Evolutionary conservation across 78 protist species (phyloP).

Genomic region (Dictyostelium capitatum): DNA sequence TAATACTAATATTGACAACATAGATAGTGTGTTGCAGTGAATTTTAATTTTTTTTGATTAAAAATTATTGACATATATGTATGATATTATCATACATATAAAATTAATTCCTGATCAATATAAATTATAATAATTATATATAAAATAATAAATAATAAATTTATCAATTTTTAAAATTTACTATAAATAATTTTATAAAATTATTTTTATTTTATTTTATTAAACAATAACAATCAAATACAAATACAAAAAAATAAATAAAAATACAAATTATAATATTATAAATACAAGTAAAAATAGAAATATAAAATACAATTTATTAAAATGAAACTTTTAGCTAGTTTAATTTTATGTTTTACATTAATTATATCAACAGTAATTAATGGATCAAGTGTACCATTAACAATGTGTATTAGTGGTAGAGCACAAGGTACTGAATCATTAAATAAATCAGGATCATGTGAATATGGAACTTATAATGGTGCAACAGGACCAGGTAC

Average conservation of each 20-base stretch:
- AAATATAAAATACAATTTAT: not conserved
- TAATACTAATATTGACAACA: not conserved
- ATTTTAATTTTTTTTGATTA: not conserved
- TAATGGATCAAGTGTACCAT: not conserved
- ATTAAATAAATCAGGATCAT: constrained; percentile 46
- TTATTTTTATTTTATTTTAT: not conserved
- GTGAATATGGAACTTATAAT: constrained; percentile 55
- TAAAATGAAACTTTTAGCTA: constrained; percentile 6
- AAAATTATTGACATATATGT: not conserved
- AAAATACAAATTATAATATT: constrained; percentile 1
- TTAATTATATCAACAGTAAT: constrained; percentile 1
- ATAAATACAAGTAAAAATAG: not conserved
- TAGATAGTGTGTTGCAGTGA: not conserved
- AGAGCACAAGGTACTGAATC: constrained; percentile 39
- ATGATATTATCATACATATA: no score
- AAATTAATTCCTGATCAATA: no score
- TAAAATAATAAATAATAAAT: not conserved
- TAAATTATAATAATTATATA: no score
- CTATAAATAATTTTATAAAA: not conserved
- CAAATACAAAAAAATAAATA: not conserved
- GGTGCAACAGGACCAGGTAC: constrained; percentile 29
- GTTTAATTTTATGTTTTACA: not conserved
- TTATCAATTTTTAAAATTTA: not conserved
- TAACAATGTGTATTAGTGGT: constrained; percentile 34
- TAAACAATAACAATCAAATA: not conserved